Conservation (phyloP, 192 early-diverging fungal genomes). For the Backusella circina region DNA sequence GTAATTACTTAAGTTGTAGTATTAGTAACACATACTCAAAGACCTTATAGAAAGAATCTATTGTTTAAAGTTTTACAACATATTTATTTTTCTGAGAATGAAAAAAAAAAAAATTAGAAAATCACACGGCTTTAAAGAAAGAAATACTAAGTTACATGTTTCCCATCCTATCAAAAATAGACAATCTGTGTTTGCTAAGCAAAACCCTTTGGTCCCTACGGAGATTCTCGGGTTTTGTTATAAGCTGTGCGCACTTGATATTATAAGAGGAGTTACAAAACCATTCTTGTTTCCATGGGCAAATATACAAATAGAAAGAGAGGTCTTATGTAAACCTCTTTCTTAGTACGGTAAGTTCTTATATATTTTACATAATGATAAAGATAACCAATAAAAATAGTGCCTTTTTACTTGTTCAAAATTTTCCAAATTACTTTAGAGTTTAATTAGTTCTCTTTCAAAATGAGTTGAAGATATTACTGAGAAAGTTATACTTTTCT, state of each 20-base stretch:
- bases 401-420: too few relatives aligned
- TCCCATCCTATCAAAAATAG: conserved; percentile 4
- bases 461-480: too few relatives aligned
- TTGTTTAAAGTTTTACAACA: neutral
- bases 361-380: too few relatives aligned
- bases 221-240: neutral
- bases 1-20: conserved; percentile 1
- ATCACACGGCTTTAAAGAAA: neutral
- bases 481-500: too few relatives aligned
- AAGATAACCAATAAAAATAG: too few relatives aligned
- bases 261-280: neutral
- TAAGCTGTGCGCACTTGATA: neutral
- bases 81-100: neutral
- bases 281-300: too few relatives aligned
- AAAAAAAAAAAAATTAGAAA: neutral
- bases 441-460: too few relatives aligned
- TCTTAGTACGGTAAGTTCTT: too few relatives aligned
- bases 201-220: conserved; percentile 5
- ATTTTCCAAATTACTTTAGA: too few relatives aligned
- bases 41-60: neutral
- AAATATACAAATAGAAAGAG: too few relatives aligned
- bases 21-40: neutral
- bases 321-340: too few relatives aligned
- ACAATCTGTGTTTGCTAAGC: conserved; percentile 1
- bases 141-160: neutral